Evolutionary conservation across 2,329 filamentous ascomycete genomes (phyloP), one percentile per base, ranked within the genome.

Genomic region (Macrophomina phaseolina): DNA sequence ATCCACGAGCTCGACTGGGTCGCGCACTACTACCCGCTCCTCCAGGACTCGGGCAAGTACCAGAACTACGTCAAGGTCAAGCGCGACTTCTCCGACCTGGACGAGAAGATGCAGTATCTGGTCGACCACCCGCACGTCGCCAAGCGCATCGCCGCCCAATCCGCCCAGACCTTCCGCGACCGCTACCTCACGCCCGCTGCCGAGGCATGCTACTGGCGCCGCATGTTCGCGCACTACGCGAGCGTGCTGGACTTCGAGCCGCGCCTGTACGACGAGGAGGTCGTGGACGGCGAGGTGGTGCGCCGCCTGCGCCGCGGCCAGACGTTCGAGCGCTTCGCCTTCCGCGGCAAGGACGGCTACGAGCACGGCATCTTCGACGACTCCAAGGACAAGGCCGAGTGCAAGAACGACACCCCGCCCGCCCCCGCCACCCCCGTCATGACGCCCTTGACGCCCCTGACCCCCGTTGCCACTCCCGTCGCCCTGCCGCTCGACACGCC

Each of bases 201-300:
- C 1, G 83, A 86, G 72, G 80, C 81, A 3, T 87, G 84, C 68
- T 87, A 87, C 69, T 87, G 85, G 85, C 78, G 85, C 11, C 77
- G 81, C 52, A 70, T 85, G 67, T 75, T 85, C 28, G 51, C 32
- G n/a, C 23, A 36, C 4, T 65, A 52, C 51, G 63, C 63, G 30
- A 34, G 38, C 11, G 63, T 65, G 14, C 63, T 58, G 40, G 63
- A 42, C 40, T 65, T 58, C 32, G 12, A 65, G 40, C 63, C 63
- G 30, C 23, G 18, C 11, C n/a, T 40, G 34, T 65, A 58, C 42
- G 52, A 48, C n/a, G 52, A 65, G 52, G 62, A 64, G 30, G n/a
- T 58, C 16, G 64, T 46, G 38, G 40, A 65, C n/a, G 64, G 64
- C 40, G 18, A 58, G 30, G 52, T 38, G 16, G 64, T 65, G 30